Base-by-base conservation (phyloP, 129 eudicot genomes). In the Artemisia argyi region DNA sequence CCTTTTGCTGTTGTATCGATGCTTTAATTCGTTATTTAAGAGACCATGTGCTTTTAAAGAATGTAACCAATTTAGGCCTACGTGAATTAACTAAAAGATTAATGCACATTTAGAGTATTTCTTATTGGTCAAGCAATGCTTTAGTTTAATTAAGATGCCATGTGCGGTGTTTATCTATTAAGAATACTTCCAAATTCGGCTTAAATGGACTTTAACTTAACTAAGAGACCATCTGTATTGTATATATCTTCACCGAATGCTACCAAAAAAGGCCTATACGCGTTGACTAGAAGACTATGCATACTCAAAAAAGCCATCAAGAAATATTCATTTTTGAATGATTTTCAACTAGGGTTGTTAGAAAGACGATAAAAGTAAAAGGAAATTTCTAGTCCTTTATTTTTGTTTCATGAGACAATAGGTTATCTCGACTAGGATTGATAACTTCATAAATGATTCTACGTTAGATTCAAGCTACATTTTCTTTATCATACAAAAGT, bases 1-100 rank as follows among this genome's bases (percentile, higher is more conserved):
- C 65, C 54, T 51, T 62, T 69, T 30, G 30, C 35, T 60, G 12
- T 42, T 67, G 68, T 58, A 28, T 26, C 11, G 71, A 58, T 76
- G 46, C 74, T 51, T 69, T 14, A 59, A 18, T 48, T 11, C 51
- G 54, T 65, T 66, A 56, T 51, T 69, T 69, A 30, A 47, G 61
- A 10, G 15, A 59, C 73, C 75, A 68, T 19, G 47, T 68, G 69
- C 48, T 46, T 58, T 57, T n/a, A n/a, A n/a, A n/a, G n/a, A n/a
- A n/a, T n/a, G n/a, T n/a, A n/a, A n/a, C n/a, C n/a, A n/a, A n/a
- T n/a, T n/a, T n/a, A n/a, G n/a, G n/a, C n/a, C n/a, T n/a, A n/a
- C n/a, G n/a, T n/a, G n/a, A n/a, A n/a, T 67, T 46, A 20, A 66
- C 61, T 50, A 47, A 67, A 56, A 7, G 2, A 22, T 66, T 16